Base-by-base conservation (phyloP, 225 moss, liverwort and hornwort genomes). In the Polytrichum commune region DNA sequence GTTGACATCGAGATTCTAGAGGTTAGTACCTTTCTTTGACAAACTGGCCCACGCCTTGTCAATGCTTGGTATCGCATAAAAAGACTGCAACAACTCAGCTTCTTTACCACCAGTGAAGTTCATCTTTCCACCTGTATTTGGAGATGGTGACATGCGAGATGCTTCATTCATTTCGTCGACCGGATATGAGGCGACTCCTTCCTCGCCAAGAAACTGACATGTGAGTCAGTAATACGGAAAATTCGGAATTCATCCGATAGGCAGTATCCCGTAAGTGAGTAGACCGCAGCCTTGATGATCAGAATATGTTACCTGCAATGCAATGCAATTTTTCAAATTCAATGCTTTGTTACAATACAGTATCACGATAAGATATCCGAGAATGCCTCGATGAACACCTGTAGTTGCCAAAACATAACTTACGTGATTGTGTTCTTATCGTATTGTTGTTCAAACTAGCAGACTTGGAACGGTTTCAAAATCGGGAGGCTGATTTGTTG, bases 11-110 rank as follows among this genome's bases (percentile, higher is more conserved):
- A 46, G 16, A 46, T 46, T 46, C 13, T 46, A 46, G 46, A 13
- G 46, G 46, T 46, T 46, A 16, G 46, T 46, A 78, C 93, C 93
- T 75, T 84, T 86, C 29, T 86, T 80, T 0, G 92, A 88, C 18
- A 92, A 78, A 79, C 91, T 93, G 28, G 89, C 89, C 98, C 98
- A 98, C 19, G 95, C 98, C 77, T 95, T 98, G 76, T 98, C 98
- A 58, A 98, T 83, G 65, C 86, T 90, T 26, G 95, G 98, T 68
- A 98, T 90, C 55, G 90, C 87, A 77, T 90, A 93, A 74, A 95
- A 95, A 1, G 92, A 86, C 72, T 95, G 91, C 75, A 98, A 79
- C 76, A 98, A 82, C 63, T 95, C 94, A n/a, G 90, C 85, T 85
- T 95, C 93, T 70, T 85, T 84, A 64, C 83, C 84, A 24, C 84